Evolutionary conservation across 2,329 filamentous ascomycete species (phyloP), one percentile per base, ranked within the genome.

Genomic region (Penicillium sp.): DNA sequence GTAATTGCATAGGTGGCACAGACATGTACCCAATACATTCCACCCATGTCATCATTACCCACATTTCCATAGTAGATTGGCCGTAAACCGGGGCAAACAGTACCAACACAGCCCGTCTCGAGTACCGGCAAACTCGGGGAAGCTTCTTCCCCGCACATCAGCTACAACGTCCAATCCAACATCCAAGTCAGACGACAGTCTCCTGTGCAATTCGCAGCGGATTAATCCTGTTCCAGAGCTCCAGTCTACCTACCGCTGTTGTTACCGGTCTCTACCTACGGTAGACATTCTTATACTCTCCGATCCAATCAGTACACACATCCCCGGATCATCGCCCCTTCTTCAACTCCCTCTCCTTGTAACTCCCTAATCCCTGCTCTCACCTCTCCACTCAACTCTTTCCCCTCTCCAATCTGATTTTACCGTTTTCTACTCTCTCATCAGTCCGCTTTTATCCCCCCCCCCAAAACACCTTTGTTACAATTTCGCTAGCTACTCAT

Each of bases 121-220:
- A 53, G 44, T 43, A 56, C 53, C 47, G 30, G 16, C 34, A n/a
- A 34, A 35, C 36, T 46, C 34, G 53, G 38, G 29, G 32, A 30
- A 55, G 55, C 39, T 51, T 42, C 46, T 57, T 58, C 54, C 56
- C 56, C 56, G 56, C 56, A 57, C 54, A 50, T 44, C 9, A 58
- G 50, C 54, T 53, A 14, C 42, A 36, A 14, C 23, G 10, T 8
- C 18, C 7, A 3, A 42, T 19, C 7, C 29, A 34, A 34, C 32
- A 13, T 26, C 18, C 39, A 41, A 36, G 42, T 47, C 49, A 34
- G 52, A 56, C 47, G 23, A 43, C 51, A 32, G 40, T 26, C 27
- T 16, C 13, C 39, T 23, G 19, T 13, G 30, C 23, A 47, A 48
- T 39, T 47, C 3, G 0, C 19, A 53, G 14, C 48, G 44, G 18